Conservation (phyloP, 805 yeast genomes). For the Zygosaccharomyces siamensis region DNA sequence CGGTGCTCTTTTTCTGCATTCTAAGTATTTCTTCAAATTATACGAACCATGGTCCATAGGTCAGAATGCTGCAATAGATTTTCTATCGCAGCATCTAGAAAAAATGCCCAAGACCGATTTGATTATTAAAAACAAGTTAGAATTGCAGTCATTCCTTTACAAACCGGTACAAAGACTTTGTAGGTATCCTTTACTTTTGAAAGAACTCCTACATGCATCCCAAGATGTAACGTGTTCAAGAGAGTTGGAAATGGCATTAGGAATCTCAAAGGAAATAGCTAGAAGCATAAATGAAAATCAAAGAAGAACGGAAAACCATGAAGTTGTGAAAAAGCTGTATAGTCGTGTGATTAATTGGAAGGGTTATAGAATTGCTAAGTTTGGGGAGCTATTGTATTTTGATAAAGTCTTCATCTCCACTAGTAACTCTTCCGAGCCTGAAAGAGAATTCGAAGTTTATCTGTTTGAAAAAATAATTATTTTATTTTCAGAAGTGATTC, state of each 20-base stretch:
- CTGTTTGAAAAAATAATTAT: conserved; percentile 70
- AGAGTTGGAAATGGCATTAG: conserved; percentile 67
- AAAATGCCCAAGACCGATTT: conserved; percentile 55
- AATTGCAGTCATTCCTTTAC: conserved; percentile 79
- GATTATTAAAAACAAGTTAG: conserved; percentile 78
- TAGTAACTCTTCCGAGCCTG: conserved; percentile 49
- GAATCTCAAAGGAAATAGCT: conserved; percentile 78
- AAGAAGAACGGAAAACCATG: conserved; percentile 82
- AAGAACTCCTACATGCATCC: conserved; percentile 65
- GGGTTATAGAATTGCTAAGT: conserved; percentile 71
- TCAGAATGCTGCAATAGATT: conserved; percentile 80
- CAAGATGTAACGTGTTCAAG: conserved; percentile 48
- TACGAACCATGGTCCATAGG: conserved; percentile 95
- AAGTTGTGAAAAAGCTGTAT: conserved; percentile 58
- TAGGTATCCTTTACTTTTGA: conserved; percentile 81
- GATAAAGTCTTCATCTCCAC: conserved; percentile 54
- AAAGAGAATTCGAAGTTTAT: conserved; percentile 84
- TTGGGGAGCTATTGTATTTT: conserved; percentile 79
- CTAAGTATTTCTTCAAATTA: conserved; percentile 77
- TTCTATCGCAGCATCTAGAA: conserved; percentile 46
- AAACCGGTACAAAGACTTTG: conserved; percentile 97
- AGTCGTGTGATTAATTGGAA: conserved; percentile 87
- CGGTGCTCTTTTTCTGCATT: conserved; percentile 83
- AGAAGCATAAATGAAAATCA: conserved; percentile 88
- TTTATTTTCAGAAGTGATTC: conserved; percentile 56